Base-by-base conservation (phyloP, 2,329 filamentous ascomycete species). In the Pseudogymnoascus sp. region DNA sequence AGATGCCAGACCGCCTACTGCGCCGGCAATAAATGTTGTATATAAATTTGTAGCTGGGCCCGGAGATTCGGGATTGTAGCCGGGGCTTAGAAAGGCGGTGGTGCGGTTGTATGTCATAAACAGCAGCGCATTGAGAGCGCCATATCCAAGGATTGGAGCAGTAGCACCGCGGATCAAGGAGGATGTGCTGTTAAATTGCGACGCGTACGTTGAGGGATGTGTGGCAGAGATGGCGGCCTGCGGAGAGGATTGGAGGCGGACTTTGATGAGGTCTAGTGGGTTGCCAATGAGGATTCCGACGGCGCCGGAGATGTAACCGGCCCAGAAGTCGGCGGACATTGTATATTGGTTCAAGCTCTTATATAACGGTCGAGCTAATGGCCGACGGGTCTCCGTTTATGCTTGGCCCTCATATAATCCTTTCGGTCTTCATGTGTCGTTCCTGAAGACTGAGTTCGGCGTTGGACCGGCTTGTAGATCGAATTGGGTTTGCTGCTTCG, bases 91-190 rank as follows among this genome's bases (percentile, higher is more conserved):
- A 13, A 85, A 74, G 21, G 79, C 78, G 69, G 93, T 83, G n/a
- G 87, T 87, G 63, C 90, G 88, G 73, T 96, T 96, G 77, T 97
- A 97, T 1, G 89, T 87, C 67, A 93, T 85, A 75, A 96, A 97
- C 18, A 97, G 85, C 13, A 97, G 78, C 39, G 91, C 92, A 72
- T 97, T 97, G 64, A 97, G 82, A 18, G 90, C 91, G 65, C 93
- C 93, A 75, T 96, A 96, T 67, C 90, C 90, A 4, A 96, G 78
- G 37, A 96, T 87, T 0, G 93, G 93, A 36, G 92, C 92, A 25
- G 92, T 88, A 9, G 89, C 85, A 65, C 93, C 93, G 7, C 81
- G 76, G 15, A 83, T 74, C 12, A 83, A 72, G 12, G 75, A 72
- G 33, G 73, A 69, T 9, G 74, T 72, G 36, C 68, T 72, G 60